Percentiles rank a stretch among this genome's conserved stretches.
These are phyloP conservation scores for Fusarium xylarioides DNA, from an alignment of 2,329 filamentous ascomycete genomes.

Conservation along the genomic window DNA sequence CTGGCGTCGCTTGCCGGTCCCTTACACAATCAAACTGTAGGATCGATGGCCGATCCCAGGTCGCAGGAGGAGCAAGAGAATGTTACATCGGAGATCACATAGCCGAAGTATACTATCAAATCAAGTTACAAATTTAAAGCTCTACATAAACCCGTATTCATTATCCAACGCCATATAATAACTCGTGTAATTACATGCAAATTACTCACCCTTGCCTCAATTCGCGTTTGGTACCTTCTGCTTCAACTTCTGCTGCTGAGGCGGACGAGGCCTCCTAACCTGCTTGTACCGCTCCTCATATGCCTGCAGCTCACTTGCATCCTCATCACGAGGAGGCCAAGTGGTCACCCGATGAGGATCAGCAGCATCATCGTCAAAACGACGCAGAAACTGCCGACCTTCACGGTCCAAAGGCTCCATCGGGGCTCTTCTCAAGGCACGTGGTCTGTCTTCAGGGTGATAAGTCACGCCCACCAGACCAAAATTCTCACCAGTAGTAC, in stretches of 20 bases:
- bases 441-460: no score
- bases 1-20: neutral
- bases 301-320: neutral
- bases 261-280: neutral
- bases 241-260: neutral
- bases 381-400: neutral
- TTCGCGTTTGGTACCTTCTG: neutral
- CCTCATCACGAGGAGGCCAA: conserved; percentile 17
- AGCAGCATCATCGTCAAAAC: conserved; percentile 1
- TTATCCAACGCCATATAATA: no score
- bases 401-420: conserved; percentile 1
- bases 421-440: neutral
- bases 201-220: neutral
- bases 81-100: neutral
- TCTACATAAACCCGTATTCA: neutral
- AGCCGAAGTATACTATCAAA: neutral
- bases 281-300: neutral
- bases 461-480: no score
- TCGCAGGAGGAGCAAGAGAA: neutral
- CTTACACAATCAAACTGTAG: neutral
- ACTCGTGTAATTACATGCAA: neutral
- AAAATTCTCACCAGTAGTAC: no score
- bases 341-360: neutral
- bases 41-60: neutral
- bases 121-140: neutral